Evolutionary conservation across 768 basidiomycete species (phyloP).

Genomic region (Boletus tomentosulus): DNA sequence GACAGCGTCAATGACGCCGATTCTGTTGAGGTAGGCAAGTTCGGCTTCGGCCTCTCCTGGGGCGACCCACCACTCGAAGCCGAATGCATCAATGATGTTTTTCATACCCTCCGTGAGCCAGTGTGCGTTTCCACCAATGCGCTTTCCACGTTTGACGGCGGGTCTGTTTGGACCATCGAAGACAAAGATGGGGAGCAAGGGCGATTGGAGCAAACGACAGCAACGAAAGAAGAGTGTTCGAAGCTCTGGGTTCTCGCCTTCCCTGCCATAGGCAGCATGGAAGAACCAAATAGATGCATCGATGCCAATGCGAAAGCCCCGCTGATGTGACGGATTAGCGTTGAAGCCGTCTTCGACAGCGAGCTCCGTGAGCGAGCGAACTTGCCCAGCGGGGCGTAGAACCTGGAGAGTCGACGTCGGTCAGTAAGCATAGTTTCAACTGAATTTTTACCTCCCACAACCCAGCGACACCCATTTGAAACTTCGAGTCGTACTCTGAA

Average conservation of each 20-base stretch:
- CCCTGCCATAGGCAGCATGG: constrained; percentile 62
- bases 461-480: constrained; percentile 44
- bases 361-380: constrained; percentile 73
- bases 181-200: constrained; percentile 85
- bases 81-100: constrained; percentile 72
- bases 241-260: constrained; percentile 85
- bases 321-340: constrained; percentile 54
- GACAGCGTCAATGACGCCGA: constrained; percentile 82
- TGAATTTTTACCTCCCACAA: constrained; percentile 43
- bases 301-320: constrained; percentile 81
- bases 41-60: constrained; percentile 96
- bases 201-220: constrained; percentile 68
- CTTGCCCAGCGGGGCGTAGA: constrained; percentile 64
- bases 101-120: constrained; percentile 76
- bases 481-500: neutral
- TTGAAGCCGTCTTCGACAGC: constrained; percentile 74
- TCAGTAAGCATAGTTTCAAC: constrained; percentile 13
- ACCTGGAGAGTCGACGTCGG: constrained; percentile 36
- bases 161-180: constrained; percentile 90
- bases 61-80: constrained; percentile 76
- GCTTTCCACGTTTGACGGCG: constrained; percentile 73
- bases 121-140: constrained; percentile 55
- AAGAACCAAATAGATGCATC: constrained; percentile 84
- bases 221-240: constrained; percentile 85
- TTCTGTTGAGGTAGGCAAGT: constrained; percentile 77